Evolutionary conservation across 2,329 filamentous ascomycete species (phyloP), one percentile per base, ranked within the genome.

Genomic region (Penicillium sp.): DNA sequence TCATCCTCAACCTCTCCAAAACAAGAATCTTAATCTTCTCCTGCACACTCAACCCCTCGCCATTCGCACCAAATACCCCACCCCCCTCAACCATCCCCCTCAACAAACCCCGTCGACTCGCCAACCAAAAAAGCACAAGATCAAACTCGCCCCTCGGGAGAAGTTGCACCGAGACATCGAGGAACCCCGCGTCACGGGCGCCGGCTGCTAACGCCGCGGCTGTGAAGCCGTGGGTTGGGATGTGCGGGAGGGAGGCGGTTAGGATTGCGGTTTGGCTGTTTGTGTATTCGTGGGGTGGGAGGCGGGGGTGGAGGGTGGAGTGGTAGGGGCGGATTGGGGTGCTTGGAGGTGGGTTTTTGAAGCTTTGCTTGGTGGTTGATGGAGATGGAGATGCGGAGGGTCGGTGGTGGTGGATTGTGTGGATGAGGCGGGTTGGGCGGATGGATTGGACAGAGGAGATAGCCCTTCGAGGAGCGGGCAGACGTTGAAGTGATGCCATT

Each of bases 181-280:
- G 88, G 76, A 94, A 97, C 49, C 93, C 93, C 19, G 89, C 88
- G 72, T 97, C 92, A 72, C 88, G 88, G 63, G 92, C 92, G 64
- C 94, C 95, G 24, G 91, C 85, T 47, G 86, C 85, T 10, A 99
- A 84, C 0, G 93, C 83, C 22, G 86, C 83, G 53, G 84, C 80
- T 0, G 92, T 91, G 83, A 98, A 99, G 75, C 95, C 95, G 75
- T 92, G 86, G 55, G 84, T 77, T 19, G 93, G 92, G 10, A 98
- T 88, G 76, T 96, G 91, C 33, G 80, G 75, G 24, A 95, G 87
- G 19, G 93, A 90, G n/a, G 92, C 88, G 50, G 89, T 84, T 65
- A 99, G 90, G 74, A 98, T 96, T 60, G 86, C 81, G 47, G 84
- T 81, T 82, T 97, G 92, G 28, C 77, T 75, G 85, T 84, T 65